These are phyloP conservation scores for Hondaea fermentalgiana DNA, from an alignment of 108 stramenopile species.

Conservation along the genomic window DNA sequence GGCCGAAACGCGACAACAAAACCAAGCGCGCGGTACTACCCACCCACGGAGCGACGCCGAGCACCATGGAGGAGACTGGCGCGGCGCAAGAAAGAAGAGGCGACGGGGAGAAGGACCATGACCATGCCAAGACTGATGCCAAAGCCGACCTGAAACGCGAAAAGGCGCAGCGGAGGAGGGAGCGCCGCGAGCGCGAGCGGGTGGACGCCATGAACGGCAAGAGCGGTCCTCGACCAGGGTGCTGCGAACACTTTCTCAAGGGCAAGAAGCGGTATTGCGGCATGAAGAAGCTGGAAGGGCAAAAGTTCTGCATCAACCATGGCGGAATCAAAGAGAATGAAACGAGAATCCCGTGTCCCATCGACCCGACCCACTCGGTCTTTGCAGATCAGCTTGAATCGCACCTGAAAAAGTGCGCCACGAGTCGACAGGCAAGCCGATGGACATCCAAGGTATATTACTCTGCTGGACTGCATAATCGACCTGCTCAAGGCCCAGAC, in stretches of 20 bases:
- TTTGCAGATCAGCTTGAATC: not conserved
- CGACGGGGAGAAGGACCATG: too few relatives aligned
- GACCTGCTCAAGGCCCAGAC: not conserved
- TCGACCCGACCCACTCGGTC: not conserved
- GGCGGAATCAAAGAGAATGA: not conserved
- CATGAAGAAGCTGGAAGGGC: not conserved
- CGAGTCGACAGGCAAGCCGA: not conserved
- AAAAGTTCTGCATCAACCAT: not conserved
- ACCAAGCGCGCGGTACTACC: too few relatives aligned
- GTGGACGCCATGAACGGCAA: not conserved
- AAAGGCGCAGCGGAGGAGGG: not conserved
- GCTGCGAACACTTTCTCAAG: not conserved
- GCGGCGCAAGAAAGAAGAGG: too few relatives aligned
- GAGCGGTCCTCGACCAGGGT: not conserved
- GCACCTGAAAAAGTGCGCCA: not conserved
- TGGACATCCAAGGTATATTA: not conserved
- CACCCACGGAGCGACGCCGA: too few relatives aligned
- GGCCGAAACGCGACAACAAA: too few relatives aligned
- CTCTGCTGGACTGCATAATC: not conserved
- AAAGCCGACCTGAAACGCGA: not conserved
- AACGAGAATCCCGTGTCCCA: not conserved
- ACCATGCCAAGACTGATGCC: not conserved
- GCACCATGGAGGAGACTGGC: too few relatives aligned
- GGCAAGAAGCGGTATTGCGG: not conserved
- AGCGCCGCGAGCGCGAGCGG: not conserved